A percentile compares a stretch with the other conserved stretches of the same genome.
phyloP scores from a whole-genome alignment of 2,329 filamentous ascomycete species.

The Ceratocystis harringtonii region DNA sequence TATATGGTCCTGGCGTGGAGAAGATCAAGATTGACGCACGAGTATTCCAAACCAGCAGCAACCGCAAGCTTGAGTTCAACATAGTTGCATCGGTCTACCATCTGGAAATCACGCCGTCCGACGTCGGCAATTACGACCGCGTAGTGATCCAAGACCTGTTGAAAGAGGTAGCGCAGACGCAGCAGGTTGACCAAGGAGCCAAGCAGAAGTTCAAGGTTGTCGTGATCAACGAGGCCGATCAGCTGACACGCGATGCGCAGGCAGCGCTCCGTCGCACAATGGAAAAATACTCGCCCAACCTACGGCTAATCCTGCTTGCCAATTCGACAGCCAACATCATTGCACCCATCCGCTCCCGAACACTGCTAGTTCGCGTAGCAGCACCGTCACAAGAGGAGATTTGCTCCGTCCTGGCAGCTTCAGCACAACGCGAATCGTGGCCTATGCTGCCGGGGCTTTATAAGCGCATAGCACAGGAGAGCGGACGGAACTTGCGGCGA shows the following conservation, averaged over 20 bases:
- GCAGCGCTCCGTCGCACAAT: slow-evolving; percentile 88
- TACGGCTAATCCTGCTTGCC: slow-evolving; percentile 79
- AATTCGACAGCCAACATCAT: slow-evolving; percentile 98
- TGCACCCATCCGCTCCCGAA: slow-evolving; percentile 88
- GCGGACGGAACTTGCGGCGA: slow-evolving; percentile 75
- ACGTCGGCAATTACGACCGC: slow-evolving; percentile 90
- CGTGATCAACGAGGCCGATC: slow-evolving; percentile 96
- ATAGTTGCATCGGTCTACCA: slow-evolving; percentile 96
- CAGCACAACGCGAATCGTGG: slow-evolving; percentile 71
- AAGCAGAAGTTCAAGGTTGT: slow-evolving; percentile 95
- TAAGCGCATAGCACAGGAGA: slow-evolving; percentile 73
- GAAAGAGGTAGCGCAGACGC: slow-evolving; percentile 96
- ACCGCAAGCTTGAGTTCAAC: slow-evolving; percentile 98
- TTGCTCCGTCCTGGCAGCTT: slow-evolving; percentile 53
- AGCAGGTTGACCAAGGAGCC: slow-evolving; percentile 89
- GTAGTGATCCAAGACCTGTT: slow-evolving; percentile 91
- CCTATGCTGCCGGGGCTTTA: slow-evolving; percentile 61
- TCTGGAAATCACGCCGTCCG: slow-evolving; percentile 92
- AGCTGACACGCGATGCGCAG: slow-evolving; percentile 85
- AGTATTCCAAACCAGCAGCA: slow-evolving; percentile 87
- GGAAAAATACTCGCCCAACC: slow-evolving; percentile 97
- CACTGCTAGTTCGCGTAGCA: slow-evolving; percentile 77
- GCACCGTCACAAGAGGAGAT: slow-evolving; percentile 81
- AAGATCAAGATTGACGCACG: slow-evolving; percentile 99
- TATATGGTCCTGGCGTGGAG: slow-evolving; percentile 93